Conservation (phyloP, 257 asterid species). For the Przewalskia tangutica region DNA sequence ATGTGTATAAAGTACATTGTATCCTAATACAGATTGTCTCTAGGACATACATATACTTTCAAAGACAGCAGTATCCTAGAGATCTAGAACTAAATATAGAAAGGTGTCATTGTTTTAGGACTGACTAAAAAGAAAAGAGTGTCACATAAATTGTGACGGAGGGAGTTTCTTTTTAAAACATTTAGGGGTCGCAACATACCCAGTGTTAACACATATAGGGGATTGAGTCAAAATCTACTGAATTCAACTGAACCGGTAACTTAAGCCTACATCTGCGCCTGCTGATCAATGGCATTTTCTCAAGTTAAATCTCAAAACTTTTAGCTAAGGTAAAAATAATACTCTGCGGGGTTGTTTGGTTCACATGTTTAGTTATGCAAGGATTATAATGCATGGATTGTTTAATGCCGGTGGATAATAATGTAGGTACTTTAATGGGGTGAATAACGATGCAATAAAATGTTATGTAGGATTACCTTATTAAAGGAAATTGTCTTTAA, state of each 20-base stretch:
- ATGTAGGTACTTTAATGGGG: not conserved
- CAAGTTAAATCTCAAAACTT: not conserved
- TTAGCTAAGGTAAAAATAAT: not conserved
- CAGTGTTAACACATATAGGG: not conserved
- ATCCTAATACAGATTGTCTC: no score
- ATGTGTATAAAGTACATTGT: no score
- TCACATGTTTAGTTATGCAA: not conserved
- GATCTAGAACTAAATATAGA: no score
- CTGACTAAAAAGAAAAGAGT: no score
- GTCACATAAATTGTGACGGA: no score
- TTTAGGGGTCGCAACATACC: no score
- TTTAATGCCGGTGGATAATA: not conserved
- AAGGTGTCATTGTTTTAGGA: no score
- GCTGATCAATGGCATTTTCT: not conserved
- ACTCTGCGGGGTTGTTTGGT: not conserved
- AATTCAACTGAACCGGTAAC: not conserved
- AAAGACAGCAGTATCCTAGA: no score
- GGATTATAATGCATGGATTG: not conserved
- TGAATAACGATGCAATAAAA: not conserved
- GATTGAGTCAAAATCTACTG: not conserved
- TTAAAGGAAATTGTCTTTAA: not conserved
- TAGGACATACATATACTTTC: no score
- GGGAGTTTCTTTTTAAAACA: no score
- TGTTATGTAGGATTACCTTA: not conserved
- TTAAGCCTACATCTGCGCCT: not conserved